Evolutionary conservation across 2,329 filamentous ascomycete genomes (phyloP).

Genomic region (Monosporascus ibericus): DNA sequence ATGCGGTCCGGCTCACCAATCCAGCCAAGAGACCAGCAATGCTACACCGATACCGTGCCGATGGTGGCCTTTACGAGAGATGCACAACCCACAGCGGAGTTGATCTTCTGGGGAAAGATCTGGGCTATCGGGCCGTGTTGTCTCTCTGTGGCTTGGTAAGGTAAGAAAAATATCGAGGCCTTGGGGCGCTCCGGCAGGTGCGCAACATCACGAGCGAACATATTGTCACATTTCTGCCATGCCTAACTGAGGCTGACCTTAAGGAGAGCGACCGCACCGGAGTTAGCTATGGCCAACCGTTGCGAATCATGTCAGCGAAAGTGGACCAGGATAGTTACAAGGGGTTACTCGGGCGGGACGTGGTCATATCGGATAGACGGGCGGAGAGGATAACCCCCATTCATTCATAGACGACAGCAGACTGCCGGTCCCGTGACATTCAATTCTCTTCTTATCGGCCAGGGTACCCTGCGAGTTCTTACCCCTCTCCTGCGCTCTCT

Average conservation of each 20-base stretch:
- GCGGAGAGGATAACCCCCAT: conserved; percentile 4
- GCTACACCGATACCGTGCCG: neutral
- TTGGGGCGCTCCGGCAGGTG: neutral
- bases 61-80: neutral
- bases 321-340: conserved; percentile 8
- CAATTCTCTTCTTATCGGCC: neutral
- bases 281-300: neutral
- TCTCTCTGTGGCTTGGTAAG: neutral
- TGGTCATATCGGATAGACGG: conserved; percentile 12
- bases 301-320: neutral
- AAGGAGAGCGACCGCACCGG: neutral
- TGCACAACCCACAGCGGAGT: neutral
- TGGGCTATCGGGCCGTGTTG: neutral
- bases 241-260: neutral
- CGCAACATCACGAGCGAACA: neutral
- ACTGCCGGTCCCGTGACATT: neutral
- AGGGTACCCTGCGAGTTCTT: neutral
- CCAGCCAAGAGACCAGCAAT: neutral
- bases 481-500: neutral
- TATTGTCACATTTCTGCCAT: neutral
- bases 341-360: conserved; percentile 4
- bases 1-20: neutral
- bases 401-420: neutral
- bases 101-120: neutral
- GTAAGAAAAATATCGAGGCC: neutral